Conservation (phyloP, 345 rosid species). For the Populus nigra region DNA sequence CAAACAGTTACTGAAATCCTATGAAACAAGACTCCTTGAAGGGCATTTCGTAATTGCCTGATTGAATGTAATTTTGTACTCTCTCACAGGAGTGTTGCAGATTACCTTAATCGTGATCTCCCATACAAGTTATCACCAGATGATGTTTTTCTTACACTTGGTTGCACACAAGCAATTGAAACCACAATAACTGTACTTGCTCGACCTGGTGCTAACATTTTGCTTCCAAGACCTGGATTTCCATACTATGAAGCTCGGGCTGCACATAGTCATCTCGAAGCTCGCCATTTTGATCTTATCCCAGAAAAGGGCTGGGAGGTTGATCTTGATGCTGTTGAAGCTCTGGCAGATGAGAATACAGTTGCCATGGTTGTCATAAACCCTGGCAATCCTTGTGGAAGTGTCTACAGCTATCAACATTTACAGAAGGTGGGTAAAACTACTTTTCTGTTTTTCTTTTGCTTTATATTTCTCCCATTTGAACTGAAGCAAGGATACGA, state of each 20-base stretch:
- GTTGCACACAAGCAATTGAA: conserved; percentile 35
- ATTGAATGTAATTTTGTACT: not conserved
- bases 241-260: conserved; percentile 26
- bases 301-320: conserved; percentile 42
- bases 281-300: conserved; percentile 33
- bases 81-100: conserved; percentile 35
- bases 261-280: conserved; percentile 17
- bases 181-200: conserved; percentile 23
- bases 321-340: conserved; percentile 27
- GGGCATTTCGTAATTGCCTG: not conserved
- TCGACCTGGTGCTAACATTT: conserved; percentile 28
- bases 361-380: conserved; percentile 33
- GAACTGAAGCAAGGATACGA: too few relatives aligned
- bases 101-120: conserved; percentile 24
- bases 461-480: too few relatives aligned
- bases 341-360: conserved; percentile 30
- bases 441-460: too few relatives aligned
- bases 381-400: conserved; percentile 60
- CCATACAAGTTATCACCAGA: conserved; percentile 25
- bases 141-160: conserved; percentile 31
- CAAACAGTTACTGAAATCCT: not conserved
- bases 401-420: conserved; percentile 43
- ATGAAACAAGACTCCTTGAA: not conserved
- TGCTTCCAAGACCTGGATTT: conserved; percentile 37
- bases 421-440: conserved; percentile 31